A percentile compares a stretch with the other conserved stretches of the same genome.
Evolutionary conservation across 2,329 filamentous ascomycete species (phyloP).

Genomic region (Periconia macrospinosa): DNA sequence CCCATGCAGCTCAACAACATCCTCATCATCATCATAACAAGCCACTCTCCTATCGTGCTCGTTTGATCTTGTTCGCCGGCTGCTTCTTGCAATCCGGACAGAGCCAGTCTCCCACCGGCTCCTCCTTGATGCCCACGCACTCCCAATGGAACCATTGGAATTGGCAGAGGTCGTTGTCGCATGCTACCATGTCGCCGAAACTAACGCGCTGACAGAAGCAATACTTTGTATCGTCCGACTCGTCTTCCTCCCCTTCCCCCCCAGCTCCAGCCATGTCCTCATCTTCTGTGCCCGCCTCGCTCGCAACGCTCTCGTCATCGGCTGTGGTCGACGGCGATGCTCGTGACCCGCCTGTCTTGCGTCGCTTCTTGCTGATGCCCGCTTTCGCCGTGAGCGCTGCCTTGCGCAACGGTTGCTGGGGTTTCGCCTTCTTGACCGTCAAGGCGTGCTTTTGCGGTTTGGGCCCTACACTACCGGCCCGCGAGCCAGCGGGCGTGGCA

Average conservation of each 20-base stretch:
- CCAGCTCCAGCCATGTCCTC: slow-evolving; percentile 58
- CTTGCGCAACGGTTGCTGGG: slow-evolving; percentile 51
- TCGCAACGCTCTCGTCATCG: slow-evolving; percentile 59
- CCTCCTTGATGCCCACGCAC: slow-evolving; percentile 54
- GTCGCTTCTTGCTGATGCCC: slow-evolving; percentile 41
- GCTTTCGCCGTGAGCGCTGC: slow-evolving; percentile 38
- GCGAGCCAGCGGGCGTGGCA: slow-evolving; percentile 52
- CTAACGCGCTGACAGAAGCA: slow-evolving; percentile 82
- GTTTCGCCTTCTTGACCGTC: slow-evolving; percentile 58
- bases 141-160: slow-evolving; percentile 89
- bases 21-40: no score
- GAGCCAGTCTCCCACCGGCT: slow-evolving; percentile 55
- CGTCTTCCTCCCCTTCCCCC: slow-evolving; percentile 58
- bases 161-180: slow-evolving; percentile 79
- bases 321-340: slow-evolving; percentile 47
- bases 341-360: slow-evolving; percentile 37
- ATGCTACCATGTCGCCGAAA: slow-evolving; percentile 87
- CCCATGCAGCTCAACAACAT: no score
- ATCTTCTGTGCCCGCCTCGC: slow-evolving; percentile 43
- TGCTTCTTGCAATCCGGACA: slow-evolving; percentile 48
- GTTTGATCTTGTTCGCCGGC: slow-evolving; percentile 45
- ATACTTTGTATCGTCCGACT: slow-evolving; percentile 76
- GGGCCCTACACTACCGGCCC: slow-evolving; percentile 64
- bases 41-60: slow-evolving; percentile 27
- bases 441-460: slow-evolving; percentile 49